Evolutionary conservation across 75 land plant genomes (phyloP), one percentile per base, ranked within the genome.

Genomic region (Pinus albicaulis): DNA sequence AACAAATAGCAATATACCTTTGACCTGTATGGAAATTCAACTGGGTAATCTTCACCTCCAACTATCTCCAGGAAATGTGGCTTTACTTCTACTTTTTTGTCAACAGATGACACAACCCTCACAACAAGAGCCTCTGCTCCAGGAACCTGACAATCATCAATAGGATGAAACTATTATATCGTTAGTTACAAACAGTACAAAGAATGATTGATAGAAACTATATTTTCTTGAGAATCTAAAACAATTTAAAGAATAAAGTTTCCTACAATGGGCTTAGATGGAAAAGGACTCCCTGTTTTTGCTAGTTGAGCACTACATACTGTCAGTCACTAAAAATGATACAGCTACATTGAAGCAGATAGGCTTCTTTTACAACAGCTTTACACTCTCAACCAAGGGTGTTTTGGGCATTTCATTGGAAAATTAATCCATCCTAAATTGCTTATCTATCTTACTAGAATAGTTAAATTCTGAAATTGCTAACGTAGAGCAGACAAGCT

Each of bases 71-170:
- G n/a, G 38, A 70, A 70, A 22, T 70, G 34, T 70, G 34, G 72
- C 71, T 78, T 81, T 24, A 81, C 74, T 64, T 81, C 81, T 60
- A 81, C 62, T 76, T 77, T 81, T 58, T 81, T 81, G 57, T 81
- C 82, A 17, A 81, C 75, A 57, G 82, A 77, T 5, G 82, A 81
- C n/a, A 81, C 56, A 17, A 81, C 80, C 20, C 82, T 66, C 34
- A 81, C 82, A 13, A 81, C 80, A 31, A 81, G 74, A 57, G 64
- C 81, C 15, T 81, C 82, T 63, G 82, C 82, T 69, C 82, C 81
- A 28, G 34, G 78, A 38, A 81, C 82, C 82, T 81, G 71, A 25
- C 24, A 68, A 14, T 74, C 61, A 74, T 15, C 66, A 63, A 63
- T 17, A 63, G 11, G 53, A 12, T 48, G 34, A 63, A 28, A 28